Evolutionary conservation across 2,329 filamentous ascomycete genomes (phyloP).

Genomic region (Claviceps digitariae): DNA sequence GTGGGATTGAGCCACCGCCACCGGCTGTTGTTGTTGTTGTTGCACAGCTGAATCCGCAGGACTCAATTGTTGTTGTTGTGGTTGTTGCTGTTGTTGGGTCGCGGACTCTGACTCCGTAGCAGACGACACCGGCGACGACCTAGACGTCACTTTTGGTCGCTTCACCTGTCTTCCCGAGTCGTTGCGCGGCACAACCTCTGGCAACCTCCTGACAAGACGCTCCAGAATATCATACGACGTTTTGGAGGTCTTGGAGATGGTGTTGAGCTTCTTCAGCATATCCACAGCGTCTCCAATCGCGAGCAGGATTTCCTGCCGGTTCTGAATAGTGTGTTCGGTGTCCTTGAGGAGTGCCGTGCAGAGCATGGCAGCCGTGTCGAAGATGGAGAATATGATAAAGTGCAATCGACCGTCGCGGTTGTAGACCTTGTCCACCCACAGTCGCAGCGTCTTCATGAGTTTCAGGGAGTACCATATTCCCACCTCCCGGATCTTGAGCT

Average conservation of each 20-base stretch:
- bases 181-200: conserved; percentile 3
- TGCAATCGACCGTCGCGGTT: conserved; percentile 35
- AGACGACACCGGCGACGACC: background rate
- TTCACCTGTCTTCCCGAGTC: conserved; percentile 3
- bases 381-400: conserved; percentile 36
- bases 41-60: background rate
- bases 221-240: conserved; percentile 21
- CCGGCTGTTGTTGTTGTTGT: too few species aligned
- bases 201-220: conserved; percentile 17
- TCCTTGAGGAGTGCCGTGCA: conserved; percentile 38
- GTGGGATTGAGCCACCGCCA: background rate
- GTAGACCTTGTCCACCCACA: conserved; percentile 28
- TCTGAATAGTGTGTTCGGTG: conserved; percentile 21
- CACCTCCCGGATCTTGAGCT: conserved; percentile 22
- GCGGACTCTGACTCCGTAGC: background rate
- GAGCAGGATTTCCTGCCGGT: conserved; percentile 24
- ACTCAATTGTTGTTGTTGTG: too few species aligned
- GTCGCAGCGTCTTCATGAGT: conserved; percentile 24
- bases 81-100: background rate
- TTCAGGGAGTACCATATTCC: conserved; percentile 30
- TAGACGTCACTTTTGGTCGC: conserved; percentile 2
- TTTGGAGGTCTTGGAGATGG: conserved; percentile 20
- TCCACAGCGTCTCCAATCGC: conserved; percentile 22
- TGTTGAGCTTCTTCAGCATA: conserved; percentile 18
- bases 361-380: conserved; percentile 35